Evolutionary conservation across 257 asterid species (phyloP).

Genomic region (Ocimum tenuiflorum): DNA sequence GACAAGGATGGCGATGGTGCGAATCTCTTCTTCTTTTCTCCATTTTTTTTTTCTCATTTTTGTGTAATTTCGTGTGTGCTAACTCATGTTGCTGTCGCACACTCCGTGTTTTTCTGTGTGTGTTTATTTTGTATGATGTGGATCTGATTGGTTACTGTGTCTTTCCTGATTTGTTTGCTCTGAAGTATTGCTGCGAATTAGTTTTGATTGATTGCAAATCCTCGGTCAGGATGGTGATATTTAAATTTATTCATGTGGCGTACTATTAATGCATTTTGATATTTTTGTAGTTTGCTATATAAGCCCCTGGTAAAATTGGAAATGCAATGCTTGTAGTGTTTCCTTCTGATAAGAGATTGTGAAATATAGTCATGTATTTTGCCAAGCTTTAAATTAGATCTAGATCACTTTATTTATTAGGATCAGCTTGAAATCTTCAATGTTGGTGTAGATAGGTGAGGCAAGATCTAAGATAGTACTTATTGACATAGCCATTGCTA

Average conservation of each 20-base stretch:
- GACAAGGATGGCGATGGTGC: slow-evolving; percentile 64
- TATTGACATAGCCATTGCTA: neutral
- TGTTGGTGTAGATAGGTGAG: neutral
- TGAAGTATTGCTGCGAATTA: neutral
- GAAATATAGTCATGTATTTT: neutral
- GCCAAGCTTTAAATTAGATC: neutral
- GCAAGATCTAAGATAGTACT: neutral
- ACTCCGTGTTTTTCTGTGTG: neutral
- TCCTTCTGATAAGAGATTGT: neutral
- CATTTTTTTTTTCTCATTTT: neutral
- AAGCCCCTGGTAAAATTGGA: neutral
- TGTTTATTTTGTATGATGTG: neutral
- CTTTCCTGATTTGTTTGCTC: neutral
- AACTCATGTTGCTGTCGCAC: neutral
- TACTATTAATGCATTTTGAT: neutral
- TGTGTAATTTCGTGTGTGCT: neutral
- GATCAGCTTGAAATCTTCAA: neutral
- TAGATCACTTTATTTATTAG: neutral
- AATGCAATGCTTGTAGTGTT: neutral
- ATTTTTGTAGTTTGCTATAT: neutral
- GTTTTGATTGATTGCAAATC: slow-evolving; percentile 4
- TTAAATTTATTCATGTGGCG: neutral
- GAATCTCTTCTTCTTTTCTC: neutral
- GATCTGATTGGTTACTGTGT: slow-evolving; percentile 24
- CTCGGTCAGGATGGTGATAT: neutral